phyloP scores from a whole-genome alignment of 257 asterid species.

The Solanum microdontum region DNA sequence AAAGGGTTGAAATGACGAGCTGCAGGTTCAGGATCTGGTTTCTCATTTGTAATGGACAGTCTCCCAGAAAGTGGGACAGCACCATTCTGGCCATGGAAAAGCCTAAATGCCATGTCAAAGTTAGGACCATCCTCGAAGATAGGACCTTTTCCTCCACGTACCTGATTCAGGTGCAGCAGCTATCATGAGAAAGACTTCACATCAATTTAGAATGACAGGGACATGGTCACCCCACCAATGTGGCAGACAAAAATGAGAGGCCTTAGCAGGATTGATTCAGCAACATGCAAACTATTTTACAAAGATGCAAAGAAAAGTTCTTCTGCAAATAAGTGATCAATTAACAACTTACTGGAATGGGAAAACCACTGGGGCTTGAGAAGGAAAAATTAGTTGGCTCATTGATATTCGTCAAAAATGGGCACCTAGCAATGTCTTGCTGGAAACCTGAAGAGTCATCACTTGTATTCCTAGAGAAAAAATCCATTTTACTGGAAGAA shows the following conservation, averaged over 20 bases:
- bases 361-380: slow-evolving; percentile 42
- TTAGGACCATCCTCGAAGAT: slow-evolving; percentile 95
- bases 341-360: slow-evolving; percentile 44
- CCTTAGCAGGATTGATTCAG: background rate
- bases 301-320: background rate
- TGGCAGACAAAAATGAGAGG: background rate
- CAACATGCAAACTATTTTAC: background rate
- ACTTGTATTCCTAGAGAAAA: slow-evolving; percentile 36
- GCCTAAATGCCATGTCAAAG: slow-evolving; percentile 78
- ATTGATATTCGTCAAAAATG: slow-evolving; percentile 82
- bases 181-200: background rate
- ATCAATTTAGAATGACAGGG: background rate
- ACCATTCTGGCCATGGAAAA: slow-evolving; percentile 92
- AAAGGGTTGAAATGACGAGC: slow-evolving; percentile 70
- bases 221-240: background rate
- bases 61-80: slow-evolving; percentile 79
- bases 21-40: slow-evolving; percentile 30
- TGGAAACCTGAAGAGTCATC: slow-evolving; percentile 44
- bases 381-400: slow-evolving; percentile 87
- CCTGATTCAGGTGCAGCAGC: slow-evolving; percentile 25
- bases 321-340: background rate
- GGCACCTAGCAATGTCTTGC: slow-evolving; percentile 63
- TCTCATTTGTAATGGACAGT: slow-evolving; percentile 28
- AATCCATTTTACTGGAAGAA: slow-evolving; percentile 44
- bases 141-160: slow-evolving; percentile 61